Base-by-base conservation (phyloP, 345 rosid species). In the Combretum micranthum region DNA sequence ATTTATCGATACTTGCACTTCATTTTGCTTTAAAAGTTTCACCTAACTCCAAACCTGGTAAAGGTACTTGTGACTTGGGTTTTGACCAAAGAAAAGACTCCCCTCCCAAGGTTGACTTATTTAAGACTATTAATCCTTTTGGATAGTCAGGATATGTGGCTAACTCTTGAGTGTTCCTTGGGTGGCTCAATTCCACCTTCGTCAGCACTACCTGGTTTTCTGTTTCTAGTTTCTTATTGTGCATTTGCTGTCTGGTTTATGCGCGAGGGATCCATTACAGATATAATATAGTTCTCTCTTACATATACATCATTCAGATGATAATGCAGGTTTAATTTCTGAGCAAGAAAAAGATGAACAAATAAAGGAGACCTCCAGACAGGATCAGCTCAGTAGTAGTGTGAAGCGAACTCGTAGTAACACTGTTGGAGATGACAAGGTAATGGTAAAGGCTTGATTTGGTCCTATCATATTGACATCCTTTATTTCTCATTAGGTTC, bases 391-490 rank as follows among this genome's bases (percentile, higher is more conserved):
- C 19, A 61, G 65, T 68, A 71, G 39, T 59, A 56, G 62, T 65
- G 42, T 32, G 37, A 68, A 72, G 58, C 63, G 42, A 60, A 59
- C 66, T 45, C 73, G 59, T 58, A 53, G 69, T 55, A 72, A 64
- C 61, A 69, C 71, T 52, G 69, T 42, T 66, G 53, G 45, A 13
- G 80, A 82, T 55, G 94, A 76, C 42, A 79, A 83, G 96, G 98
- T 92, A 7, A 32, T 32, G 5, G 39, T 32, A 1, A 32, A 32
- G 39, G 21, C 15, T 6, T 20, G 14, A 47, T 0, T 0, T 20
- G 37, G 20, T 54, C 15, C 47, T 54, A 39, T 26, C 10, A 17
- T 48, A n/a, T 13, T 20, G n/a, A 55, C 13, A 4, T 20, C 12
- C 1, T 25, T 62, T 23, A 9, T 1, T 50, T 39, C 60, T 21